Base-by-base conservation (phyloP, 257 asterid species). In the Knoxia roxburghii region DNA sequence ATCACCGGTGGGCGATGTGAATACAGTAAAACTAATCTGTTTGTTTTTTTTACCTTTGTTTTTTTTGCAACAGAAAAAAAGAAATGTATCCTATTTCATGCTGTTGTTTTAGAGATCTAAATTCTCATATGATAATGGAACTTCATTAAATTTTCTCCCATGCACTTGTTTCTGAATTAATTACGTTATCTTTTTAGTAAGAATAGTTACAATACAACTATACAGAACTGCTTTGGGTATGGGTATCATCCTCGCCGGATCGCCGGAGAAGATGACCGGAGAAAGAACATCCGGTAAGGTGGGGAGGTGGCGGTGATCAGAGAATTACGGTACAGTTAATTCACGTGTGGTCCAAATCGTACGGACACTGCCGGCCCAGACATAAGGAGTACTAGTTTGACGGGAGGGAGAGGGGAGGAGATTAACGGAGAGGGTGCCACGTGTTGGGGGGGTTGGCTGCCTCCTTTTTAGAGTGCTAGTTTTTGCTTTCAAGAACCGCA, bases 331-430 rank as follows among this genome's bases (percentile, higher is more conserved):
- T 49, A 53, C 39, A 27, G 67, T 49, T 72, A 55, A 17, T 68
- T 73, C 78, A 72, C 70, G 79, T 72, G 81, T 61, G 84, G 79
- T 43, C 78, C 76, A 61, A 20, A 52, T 71, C 33, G 80, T 79
- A 79, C 81, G 80, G 83, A 66, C 71, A 61, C 24, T 6, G 49
- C 29, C 46, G 26, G 65, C 40, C 35, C 45, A 30, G 65, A 52
- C 35, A 37, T 23, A 7, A 0, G 62, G 71, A 51, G 40, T 21
- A 65, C 35, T 45, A 45, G 50, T 45, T 50, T 21, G 54, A 35
- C 43, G 52, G 33, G 58, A 14, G 15, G 40, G 70, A 21, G 37
- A 12, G 37, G 4, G 20, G 37, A 32, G 64, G 33, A 33, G 48
- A 26, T 24, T 20, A 57, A 15, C 63, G 33, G 24, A 66, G 17